Evolutionary conservation across 331 rosid species (phyloP).

Genomic region (Rhamnella rubrinervis): DNA sequence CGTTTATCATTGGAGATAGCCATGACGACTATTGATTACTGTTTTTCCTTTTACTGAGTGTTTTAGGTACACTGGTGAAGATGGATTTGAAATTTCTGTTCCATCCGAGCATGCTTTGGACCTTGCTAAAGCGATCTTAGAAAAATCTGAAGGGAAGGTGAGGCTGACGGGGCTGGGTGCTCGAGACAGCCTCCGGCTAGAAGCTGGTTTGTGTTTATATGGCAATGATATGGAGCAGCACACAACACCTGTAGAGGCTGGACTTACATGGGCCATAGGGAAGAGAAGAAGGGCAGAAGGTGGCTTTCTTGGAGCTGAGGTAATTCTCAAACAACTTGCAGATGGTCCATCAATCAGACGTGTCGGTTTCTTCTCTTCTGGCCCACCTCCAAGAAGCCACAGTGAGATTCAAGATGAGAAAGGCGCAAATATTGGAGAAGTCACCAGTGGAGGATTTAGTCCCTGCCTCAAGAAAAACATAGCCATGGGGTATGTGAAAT

Average conservation of each 20-base stretch:
- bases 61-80: conserved; percentile 95
- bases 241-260: conserved; percentile 90
- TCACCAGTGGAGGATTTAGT: conserved; percentile 97
- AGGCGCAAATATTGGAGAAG: conserved; percentile 79
- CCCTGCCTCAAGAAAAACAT: conserved; percentile 97
- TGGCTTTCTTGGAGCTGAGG: conserved; percentile 83
- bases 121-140: conserved; percentile 93
- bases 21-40: conserved; percentile 3
- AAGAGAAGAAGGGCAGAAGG: conserved; percentile 97
- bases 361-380: conserved; percentile 79
- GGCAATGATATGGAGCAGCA: conserved; percentile 95
- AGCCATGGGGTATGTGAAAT: conserved; percentile 93
- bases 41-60: conserved; percentile 16
- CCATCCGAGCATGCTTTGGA: conserved; percentile 82
- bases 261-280: conserved; percentile 95
- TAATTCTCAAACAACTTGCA: conserved; percentile 72
- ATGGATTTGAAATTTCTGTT: conserved; percentile 97
- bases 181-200: conserved; percentile 86
- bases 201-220: conserved; percentile 90
- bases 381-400: conserved; percentile 97
- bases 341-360: conserved; percentile 80
- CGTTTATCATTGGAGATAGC: not conserved
- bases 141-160: conserved; percentile 86
- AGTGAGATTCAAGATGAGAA: conserved; percentile 84
- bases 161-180: conserved; percentile 92